Percentiles rank a stretch among this genome's conserved stretches.
phyloP scores from a whole-genome alignment of 805 yeast species.

The Kodamaea nitidulidarum region DNA sequence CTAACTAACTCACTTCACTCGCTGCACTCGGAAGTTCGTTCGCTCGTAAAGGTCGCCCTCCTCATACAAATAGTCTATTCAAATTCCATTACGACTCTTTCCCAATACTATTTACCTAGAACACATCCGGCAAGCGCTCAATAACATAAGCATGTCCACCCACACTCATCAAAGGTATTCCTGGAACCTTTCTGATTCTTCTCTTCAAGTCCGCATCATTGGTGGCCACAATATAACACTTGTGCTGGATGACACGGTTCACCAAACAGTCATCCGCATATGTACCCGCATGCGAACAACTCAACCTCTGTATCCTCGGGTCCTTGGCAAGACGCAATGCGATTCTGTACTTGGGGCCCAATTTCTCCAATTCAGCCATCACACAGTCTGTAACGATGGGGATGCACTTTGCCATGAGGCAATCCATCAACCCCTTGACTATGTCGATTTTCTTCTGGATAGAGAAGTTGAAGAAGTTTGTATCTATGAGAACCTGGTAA shows the following conservation, averaged over 20 bases:
- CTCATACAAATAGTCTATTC: no score
- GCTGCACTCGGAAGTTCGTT: no score
- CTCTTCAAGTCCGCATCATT: constrained; percentile 96
- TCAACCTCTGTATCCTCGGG: constrained; percentile 82
- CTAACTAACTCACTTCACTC: no score
- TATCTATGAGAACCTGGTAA: constrained; percentile 91
- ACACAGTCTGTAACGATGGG: constrained; percentile 97
- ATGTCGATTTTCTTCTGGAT: constrained; percentile 93
- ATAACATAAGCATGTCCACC: constrained; percentile 90
- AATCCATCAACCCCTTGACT: constrained; percentile 96
- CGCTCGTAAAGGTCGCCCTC: no score
- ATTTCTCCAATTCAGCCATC: constrained; percentile 93
- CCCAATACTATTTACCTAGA: no score
- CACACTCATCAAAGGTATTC: constrained; percentile 94
- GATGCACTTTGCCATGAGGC: constrained; percentile 88
- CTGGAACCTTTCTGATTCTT: constrained; percentile 92
- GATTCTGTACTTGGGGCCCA: constrained; percentile 91
- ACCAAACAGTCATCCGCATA: constrained; percentile 98
- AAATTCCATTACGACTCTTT: no score
- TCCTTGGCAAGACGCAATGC: constrained; percentile 91
- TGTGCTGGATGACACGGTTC: constrained; percentile 89
- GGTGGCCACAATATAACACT: constrained; percentile 95
- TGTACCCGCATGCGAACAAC: constrained; percentile 91
- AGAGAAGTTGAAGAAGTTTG: constrained; percentile 94
- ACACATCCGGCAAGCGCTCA: constrained; percentile 94